Evolutionary conservation across 164 flowering plant species (phyloP).

Genomic region (Magnolia officinalis): DNA sequence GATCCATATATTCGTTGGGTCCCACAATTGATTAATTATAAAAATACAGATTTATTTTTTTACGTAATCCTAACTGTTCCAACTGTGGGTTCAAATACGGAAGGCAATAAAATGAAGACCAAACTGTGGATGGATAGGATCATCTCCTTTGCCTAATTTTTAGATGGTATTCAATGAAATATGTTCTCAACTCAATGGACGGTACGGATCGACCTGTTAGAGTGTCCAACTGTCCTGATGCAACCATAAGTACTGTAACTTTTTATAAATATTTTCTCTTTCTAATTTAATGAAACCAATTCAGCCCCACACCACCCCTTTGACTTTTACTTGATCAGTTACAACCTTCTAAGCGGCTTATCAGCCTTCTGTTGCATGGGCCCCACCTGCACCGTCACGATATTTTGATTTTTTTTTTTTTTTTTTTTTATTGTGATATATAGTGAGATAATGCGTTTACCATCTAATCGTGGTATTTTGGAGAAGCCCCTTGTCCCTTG

Average conservation of each 20-base stretch:
- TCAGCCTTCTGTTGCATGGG: no score
- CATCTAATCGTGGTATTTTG: no score
- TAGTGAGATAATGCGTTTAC: no score
- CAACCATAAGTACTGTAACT: neutral
- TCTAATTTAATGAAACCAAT: neutral
- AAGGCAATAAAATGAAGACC: neutral
- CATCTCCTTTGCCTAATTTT: no score
- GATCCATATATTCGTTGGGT: no score
- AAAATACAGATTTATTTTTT: no score
- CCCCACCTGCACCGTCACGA: neutral
- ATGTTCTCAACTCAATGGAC: neutral
- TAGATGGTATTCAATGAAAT: neutral
- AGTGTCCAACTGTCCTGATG: neutral
- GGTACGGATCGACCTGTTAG: neutral
- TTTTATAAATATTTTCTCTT: no score
- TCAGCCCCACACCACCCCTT: neutral
- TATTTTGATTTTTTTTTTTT: no score
- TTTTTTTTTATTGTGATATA: no score
- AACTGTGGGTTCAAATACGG: neutral
- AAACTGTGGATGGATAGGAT: neutral
- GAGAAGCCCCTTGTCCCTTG: no score
- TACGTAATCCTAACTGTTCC: no score
- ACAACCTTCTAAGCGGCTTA: neutral
- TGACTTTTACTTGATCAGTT: neutral
- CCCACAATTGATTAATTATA: no score